phyloP scores from a whole-genome alignment of 176 grass and related monocot genomes.

The Oryza meyeriana region DNA sequence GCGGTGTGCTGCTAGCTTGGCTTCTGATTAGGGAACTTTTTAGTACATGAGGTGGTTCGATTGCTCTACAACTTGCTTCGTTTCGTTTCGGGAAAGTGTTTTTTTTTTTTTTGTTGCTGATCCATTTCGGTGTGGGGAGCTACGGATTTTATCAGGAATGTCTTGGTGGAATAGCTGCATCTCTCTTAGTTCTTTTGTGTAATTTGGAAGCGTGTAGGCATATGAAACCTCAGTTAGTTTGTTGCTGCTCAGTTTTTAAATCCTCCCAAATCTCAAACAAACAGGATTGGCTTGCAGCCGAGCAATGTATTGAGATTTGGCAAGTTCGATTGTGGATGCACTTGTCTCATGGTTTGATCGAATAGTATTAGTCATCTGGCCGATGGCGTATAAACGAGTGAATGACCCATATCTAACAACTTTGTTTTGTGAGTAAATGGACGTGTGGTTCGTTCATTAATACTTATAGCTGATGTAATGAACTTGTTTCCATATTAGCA shows the following conservation, averaged over 20 bases:
- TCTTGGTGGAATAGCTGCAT: not conserved
- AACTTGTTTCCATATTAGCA: not conserved
- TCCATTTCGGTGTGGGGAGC: not conserved
- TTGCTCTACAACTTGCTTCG: not conserved
- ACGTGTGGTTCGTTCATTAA: not conserved
- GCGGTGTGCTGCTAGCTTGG: not conserved
- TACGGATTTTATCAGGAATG: not conserved
- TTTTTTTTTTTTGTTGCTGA: not conserved
- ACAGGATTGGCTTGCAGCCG: not conserved
- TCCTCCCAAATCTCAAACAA: not conserved
- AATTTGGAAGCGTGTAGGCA: not conserved
- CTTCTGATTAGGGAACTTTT: not conserved
- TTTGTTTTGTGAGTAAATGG: not conserved
- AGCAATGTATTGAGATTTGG: not conserved
- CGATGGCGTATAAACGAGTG: not conserved
- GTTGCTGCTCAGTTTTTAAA: not conserved
- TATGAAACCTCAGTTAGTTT: not conserved
- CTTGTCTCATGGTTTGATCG: not conserved
- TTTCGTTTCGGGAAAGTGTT: not conserved
- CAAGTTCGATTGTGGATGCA: not conserved
- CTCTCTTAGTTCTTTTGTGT: not conserved
- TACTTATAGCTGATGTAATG: not conserved
- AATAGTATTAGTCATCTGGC: not conserved
- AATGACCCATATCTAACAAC: no score
- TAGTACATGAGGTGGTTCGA: not conserved